These are phyloP conservation scores for Penicillium coffeae DNA, from an alignment of 495 filamentous ascomycete species.

Conservation along the genomic window DNA sequence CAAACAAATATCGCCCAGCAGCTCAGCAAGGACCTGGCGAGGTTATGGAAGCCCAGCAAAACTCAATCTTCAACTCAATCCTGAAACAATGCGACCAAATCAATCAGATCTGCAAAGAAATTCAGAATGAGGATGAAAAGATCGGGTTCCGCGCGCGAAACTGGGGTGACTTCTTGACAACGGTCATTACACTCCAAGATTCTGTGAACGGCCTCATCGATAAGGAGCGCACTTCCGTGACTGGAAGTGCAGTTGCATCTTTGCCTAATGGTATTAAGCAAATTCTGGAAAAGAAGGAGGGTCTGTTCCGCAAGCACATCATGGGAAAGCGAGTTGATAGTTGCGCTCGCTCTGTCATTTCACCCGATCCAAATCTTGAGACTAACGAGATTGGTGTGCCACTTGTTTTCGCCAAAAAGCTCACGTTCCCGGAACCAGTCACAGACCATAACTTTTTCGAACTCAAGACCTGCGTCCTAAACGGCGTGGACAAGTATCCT, in stretches of 20 bases:
- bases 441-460: conserved; percentile 96
- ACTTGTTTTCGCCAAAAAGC: conserved; percentile 89
- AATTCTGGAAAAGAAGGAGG: conserved; percentile 97
- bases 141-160: conserved; percentile 43
- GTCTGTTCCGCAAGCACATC: conserved; percentile 98
- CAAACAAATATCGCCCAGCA: conserved; percentile 89
- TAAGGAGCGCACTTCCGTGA: conserved; percentile 73
- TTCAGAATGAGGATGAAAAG: conserved; percentile 46
- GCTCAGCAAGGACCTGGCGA: conserved; percentile 71
- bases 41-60: conserved; percentile 81
- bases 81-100: conserved; percentile 66
- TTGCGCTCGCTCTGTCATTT: conserved; percentile 95
- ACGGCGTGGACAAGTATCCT: conserved; percentile 89
- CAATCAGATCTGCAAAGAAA: conserved; percentile 70
- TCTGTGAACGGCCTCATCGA: conserved; percentile 88
- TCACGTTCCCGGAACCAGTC: conserved; percentile 96
- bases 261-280: conserved; percentile 81
- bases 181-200: conserved; percentile 81
- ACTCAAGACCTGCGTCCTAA: conserved; percentile 93
- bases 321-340: conserved; percentile 99
- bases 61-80: conserved; percentile 77
- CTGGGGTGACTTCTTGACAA: conserved; percentile 61
- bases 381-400: conserved; percentile 98
- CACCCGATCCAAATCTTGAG: conserved; percentile 97
- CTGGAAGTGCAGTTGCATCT: conserved; percentile 55